Evolutionary conservation across 1,139 yeast genomes (phyloP), one percentile per base, ranked within the genome.

Genomic region (Protomyces lactucae-debilis): DNA sequence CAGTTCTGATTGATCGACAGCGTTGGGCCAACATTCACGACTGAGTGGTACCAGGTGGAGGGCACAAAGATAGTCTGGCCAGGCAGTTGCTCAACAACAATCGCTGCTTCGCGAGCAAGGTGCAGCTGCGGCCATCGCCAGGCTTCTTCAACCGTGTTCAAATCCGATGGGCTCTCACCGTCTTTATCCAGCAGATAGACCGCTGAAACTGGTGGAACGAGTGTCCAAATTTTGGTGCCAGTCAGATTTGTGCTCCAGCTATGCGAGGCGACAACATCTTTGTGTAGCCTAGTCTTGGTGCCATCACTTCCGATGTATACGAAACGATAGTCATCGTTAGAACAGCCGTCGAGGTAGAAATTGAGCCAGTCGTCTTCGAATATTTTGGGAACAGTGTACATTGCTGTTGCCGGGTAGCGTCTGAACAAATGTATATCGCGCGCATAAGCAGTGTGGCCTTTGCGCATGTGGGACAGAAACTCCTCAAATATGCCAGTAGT

Each of bases 51-150:
- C 67, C 67, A 65, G 10, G 65, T 61, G 18, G 61, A 55, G n/a
- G 67, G 67, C 57, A 65, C 67, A 39, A 65, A 65, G 16, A 65
- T 61, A n/a, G 67, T 60, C 46, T 65, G 61, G n/a, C 65, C 67
- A 6, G 65, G 55, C 23, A 35, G 51, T 45, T 65, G 67, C 21
- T 21, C 23, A 21, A 60, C 64, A 9, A 28, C 51, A n/a, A 60
- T 16, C 9, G 59, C 59, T 25, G 48, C 59, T 14, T 54, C 55
- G 2, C 55, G 59, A 23, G 57, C 59, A 10, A 32, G 16, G 35
- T 37, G 43, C 4, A 52, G 57, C 6, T 45, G 36, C 23, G 57
- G 59, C 57, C 52, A 53, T 18, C 59, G 48, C 6, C 45, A 53
- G 12, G 59, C 37, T 18, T 54, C 64, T 25, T 45, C 39, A 16